A percentile compares a stretch with the other conserved stretches of the same genome.
These are phyloP conservation scores for Monosporozyma yasuniensis DNA, from an alignment of 805 yeast genomes.

Conservation along the genomic window DNA sequence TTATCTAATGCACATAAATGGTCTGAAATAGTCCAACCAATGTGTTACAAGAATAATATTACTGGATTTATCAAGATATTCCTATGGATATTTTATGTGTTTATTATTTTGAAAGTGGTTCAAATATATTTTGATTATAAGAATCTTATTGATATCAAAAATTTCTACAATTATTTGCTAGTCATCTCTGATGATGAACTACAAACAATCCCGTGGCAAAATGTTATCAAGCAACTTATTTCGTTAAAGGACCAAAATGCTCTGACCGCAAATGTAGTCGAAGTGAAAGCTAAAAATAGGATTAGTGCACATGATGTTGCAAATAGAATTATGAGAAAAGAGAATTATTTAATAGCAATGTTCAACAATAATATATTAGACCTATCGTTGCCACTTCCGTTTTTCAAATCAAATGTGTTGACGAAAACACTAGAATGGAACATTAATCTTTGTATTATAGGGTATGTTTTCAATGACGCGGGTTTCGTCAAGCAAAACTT, in stretches of 20 bases:
- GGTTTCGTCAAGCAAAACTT: conserved; percentile 74
- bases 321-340: conserved; percentile 90
- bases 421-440: conserved; percentile 95
- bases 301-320: conserved; percentile 92
- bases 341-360: conserved; percentile 85
- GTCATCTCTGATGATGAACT: conserved; percentile 71
- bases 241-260: conserved; percentile 74
- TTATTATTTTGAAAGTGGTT: conserved; percentile 42
- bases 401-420: conserved; percentile 37
- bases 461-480: conserved; percentile 70
- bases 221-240: conserved; percentile 69
- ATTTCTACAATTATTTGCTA: conserved; percentile 66
- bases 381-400: conserved; percentile 49
- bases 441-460: conserved; percentile 75
- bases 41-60: conserved; percentile 36
- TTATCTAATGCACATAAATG: conserved; percentile 29
- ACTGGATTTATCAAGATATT: conserved; percentile 48
- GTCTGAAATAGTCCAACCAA: conserved; percentile 31
- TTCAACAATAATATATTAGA: conserved; percentile 71
- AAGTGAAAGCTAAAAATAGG: conserved; percentile 60
- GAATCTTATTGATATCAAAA: conserved; percentile 61
- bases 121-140: conserved; percentile 56
- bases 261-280: conserved; percentile 38
- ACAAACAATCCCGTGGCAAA: conserved; percentile 90
- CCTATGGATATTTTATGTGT: conserved; percentile 50